These are phyloP conservation scores for Aureobasidium subglaciale DNA, from an alignment of 2,329 filamentous ascomycete genomes.

Conservation along the genomic window DNA sequence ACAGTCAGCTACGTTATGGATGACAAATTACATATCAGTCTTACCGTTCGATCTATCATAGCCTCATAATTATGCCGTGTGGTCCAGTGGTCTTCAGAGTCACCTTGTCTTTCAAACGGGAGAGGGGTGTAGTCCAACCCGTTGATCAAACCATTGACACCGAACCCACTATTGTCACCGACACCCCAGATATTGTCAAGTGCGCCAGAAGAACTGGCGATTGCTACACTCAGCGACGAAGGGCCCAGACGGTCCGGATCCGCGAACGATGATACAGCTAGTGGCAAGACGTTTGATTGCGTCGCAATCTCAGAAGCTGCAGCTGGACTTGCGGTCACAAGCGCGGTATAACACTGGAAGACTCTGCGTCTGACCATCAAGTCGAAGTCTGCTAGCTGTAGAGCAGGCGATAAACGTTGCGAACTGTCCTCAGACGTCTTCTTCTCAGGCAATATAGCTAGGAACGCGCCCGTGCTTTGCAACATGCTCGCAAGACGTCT, in stretches of 20 bases:
- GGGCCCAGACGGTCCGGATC: slow-evolving; percentile 84
- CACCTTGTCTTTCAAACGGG: slow-evolving; percentile 48
- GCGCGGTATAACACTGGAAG: slow-evolving; percentile 86
- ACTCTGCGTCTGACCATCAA: slow-evolving; percentile 90
- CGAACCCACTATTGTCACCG: slow-evolving; percentile 89
- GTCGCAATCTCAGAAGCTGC: slow-evolving; percentile 79
- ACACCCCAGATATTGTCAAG: slow-evolving; percentile 96
- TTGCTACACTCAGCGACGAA: slow-evolving; percentile 79
- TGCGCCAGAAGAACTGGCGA: slow-evolving; percentile 79
- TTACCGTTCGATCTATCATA: slow-evolving; percentile 50
- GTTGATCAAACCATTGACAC: slow-evolving; percentile 75
- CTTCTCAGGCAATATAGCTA: slow-evolving; percentile 75
- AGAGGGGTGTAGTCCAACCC: slow-evolving; percentile 67
- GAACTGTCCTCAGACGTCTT: slow-evolving; percentile 81
- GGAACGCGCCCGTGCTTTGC: slow-evolving; percentile 83
- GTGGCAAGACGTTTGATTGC: slow-evolving; percentile 83
- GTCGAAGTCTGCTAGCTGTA: slow-evolving; percentile 84
- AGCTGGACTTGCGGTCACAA: slow-evolving; percentile 79
- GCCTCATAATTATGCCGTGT: slow-evolving; percentile 53
- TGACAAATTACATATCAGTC: not conserved
- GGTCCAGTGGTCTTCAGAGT: slow-evolving; percentile 23
- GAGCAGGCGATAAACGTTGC: slow-evolving; percentile 72
- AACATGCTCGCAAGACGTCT: slow-evolving; percentile 90
- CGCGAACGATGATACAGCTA: slow-evolving; percentile 85
- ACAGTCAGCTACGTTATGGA: slow-evolving; percentile 15